Percentiles rank a stretch among this genome's conserved stretches.
These are phyloP conservation scores for Aspergillus hortae DNA, from an alignment of 2,329 filamentous ascomycete species.

Conservation along the genomic window DNA sequence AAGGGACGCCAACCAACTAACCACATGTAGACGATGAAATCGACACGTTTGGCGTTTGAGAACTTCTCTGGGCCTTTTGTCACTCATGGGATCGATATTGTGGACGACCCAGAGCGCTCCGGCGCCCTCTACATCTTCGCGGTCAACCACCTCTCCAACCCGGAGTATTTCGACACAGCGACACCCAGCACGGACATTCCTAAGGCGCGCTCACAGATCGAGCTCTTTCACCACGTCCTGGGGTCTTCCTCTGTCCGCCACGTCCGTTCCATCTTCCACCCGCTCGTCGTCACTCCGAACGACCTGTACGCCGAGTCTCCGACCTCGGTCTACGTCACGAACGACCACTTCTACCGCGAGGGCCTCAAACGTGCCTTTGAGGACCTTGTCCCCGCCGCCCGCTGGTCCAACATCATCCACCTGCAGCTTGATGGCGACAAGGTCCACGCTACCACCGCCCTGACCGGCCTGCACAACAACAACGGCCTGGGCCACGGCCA, in stretches of 20 bases:
- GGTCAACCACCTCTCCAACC: constrained; percentile 57
- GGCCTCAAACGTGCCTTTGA: constrained; percentile 50
- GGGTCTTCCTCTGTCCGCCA: constrained; percentile 43
- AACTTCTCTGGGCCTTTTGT: constrained; percentile 54
- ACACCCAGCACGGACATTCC: constrained; percentile 21
- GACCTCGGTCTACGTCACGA: constrained; percentile 55
- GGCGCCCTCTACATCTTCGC: constrained; percentile 57
- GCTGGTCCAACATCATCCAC: constrained; percentile 52
- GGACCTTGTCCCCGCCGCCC: constrained; percentile 38
- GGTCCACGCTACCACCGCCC: constrained; percentile 38
- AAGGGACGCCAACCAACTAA: neutral
- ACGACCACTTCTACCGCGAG: constrained; percentile 55
- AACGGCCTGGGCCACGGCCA: constrained; percentile 56
- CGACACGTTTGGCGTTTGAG: constrained; percentile 46
- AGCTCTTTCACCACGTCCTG: constrained; percentile 55
- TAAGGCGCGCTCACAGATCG: constrained; percentile 52
- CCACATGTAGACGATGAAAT: constrained; percentile 43
- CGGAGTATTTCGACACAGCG: constrained; percentile 28
- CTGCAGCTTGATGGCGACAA: constrained; percentile 33
- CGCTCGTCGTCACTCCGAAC: constrained; percentile 56
- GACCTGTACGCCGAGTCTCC: constrained; percentile 52
- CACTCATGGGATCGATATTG: constrained; percentile 60
- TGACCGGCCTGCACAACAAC: constrained; percentile 49
- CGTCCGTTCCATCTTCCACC: constrained; percentile 53
- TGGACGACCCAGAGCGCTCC: constrained; percentile 45